Base-by-base conservation (phyloP, 2,329 filamentous ascomycete genomes). In the Nemania diffusa region DNA sequence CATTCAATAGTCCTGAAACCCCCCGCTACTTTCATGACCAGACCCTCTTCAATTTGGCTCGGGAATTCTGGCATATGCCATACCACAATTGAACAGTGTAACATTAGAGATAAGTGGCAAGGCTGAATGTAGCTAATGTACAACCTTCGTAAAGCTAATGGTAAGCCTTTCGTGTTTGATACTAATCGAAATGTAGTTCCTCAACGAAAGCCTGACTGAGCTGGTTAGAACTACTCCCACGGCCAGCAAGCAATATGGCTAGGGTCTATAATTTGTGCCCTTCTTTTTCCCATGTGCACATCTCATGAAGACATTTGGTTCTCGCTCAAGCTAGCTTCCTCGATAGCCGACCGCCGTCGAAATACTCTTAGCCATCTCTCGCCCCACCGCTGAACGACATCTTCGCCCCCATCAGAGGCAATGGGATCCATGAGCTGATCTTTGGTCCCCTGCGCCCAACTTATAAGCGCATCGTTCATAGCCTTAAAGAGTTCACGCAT, bases 321-420 rank as follows among this genome's bases (percentile, higher is more conserved):
- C 63, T 77, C 75, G 17, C 71, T 68, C 27, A 77, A 57, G 67
- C 75, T 75, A 15, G 91, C 87, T 80, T 97, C 94, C 81, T 98
- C 94, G 15, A 98, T 92, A 2, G 92, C 92, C 15, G 88, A 88
- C 80, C 93, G 91, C 50, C 96, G 86, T 74, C 90, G 84, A 79
- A 97, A 97, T 1, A 96, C 93, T 34, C 93, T 87, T 69, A 93
- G 82, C 96, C 96, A 99, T 55, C 94, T 87, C 76, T 88, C 87
- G 0, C 91, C 94, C 96, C 96, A 98, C 57, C 88, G 85, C 69
- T 87, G 86, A 64, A 97, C 86, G 71, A 94, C 83, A 67, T 86
- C 85, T 72, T 91, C 88, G 67, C 91, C 88, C 37, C 84, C 88
- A 13, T 81, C 79, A 3, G 69, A 73, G n/a, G 73, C 75, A 3